These are phyloP conservation scores for Backusella westeae DNA, from an alignment of 192 early-diverging fungal genomes.

Conservation along the genomic window DNA sequence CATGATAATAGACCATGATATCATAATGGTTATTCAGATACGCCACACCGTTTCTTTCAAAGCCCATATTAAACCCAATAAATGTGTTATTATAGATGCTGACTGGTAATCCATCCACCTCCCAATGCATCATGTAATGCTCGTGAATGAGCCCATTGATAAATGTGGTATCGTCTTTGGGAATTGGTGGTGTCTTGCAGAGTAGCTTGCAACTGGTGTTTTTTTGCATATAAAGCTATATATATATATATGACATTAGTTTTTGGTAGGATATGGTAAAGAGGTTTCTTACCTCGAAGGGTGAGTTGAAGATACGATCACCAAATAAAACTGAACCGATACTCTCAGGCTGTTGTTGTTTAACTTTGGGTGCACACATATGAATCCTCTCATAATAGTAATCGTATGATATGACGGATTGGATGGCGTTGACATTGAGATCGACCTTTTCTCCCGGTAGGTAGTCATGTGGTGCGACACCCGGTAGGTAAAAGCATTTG, in stretches of 20 bases:
- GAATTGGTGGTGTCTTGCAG: conserved; percentile 55
- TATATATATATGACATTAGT: background rate
- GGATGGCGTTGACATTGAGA: conserved; percentile 84
- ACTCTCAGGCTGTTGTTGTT: conserved; percentile 69
- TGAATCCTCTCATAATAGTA: conserved; percentile 86
- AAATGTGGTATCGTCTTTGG: conserved; percentile 72
- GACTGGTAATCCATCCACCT: conserved; percentile 87
- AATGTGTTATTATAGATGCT: conserved; percentile 55
- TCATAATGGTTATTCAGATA: conserved; percentile 86
- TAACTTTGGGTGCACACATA: conserved; percentile 75
- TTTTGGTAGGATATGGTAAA: no score
- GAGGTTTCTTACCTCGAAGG: conserved; percentile 61
- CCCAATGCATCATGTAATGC: conserved; percentile 77
- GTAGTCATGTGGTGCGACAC: conserved; percentile 90
- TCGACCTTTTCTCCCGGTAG: conserved; percentile 60
- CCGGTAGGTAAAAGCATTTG: conserved; percentile 84
- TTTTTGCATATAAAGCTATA: conserved; percentile 63
- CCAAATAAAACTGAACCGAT: conserved; percentile 95
- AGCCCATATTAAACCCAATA: conserved; percentile 82
- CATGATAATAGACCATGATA: conserved; percentile 82
- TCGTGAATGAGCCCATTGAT: conserved; percentile 79
- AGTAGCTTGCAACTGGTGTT: conserved; percentile 59
- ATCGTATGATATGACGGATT: conserved; percentile 79
- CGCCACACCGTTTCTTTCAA: conserved; percentile 16
- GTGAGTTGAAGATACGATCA: conserved; percentile 85